Evolutionary conservation across 148 eudicot genomes (phyloP).

Genomic region (Camellia lanceoleosa): DNA sequence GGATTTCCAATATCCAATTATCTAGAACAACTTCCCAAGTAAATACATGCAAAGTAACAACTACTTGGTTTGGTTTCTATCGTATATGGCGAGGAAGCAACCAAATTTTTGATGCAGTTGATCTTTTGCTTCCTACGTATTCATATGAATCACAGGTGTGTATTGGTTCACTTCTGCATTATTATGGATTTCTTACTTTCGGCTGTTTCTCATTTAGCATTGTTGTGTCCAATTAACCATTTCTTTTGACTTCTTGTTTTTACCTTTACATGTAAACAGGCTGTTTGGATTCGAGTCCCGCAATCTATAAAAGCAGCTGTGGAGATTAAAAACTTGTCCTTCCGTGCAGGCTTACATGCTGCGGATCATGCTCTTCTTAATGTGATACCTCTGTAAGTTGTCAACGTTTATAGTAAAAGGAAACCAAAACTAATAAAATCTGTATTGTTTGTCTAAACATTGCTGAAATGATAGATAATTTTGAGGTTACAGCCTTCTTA

Average conservation of each 20-base stretch:
- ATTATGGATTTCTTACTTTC: neutral
- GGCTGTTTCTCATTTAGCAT: neutral
- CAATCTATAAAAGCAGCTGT: conserved; percentile 70
- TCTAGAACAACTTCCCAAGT: conserved; percentile 67
- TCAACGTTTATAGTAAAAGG: neutral
- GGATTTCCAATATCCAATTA: conserved; percentile 32
- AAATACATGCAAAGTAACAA: conserved; percentile 72
- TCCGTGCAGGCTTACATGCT: conserved; percentile 94
- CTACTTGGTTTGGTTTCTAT: conserved; percentile 92
- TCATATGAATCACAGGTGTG: conserved; percentile 84
- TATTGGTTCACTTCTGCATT: conserved; percentile 14
- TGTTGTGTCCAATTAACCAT: neutral
- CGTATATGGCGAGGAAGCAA: conserved; percentile 73
- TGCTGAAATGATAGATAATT: no score
- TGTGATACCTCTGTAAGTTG: conserved; percentile 89
- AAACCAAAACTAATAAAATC: neutral
- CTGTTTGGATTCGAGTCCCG: conserved; percentile 91
- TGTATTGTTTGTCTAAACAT: neutral
- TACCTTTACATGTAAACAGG: conserved; percentile 38
- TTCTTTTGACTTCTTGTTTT: conserved; percentile 5
- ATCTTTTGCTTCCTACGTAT: conserved; percentile 73
- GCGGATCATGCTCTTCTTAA: conserved; percentile 94
- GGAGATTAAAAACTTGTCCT: conserved; percentile 42
- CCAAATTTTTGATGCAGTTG: conserved; percentile 69
- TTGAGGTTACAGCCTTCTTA: neutral